Conservation (phyloP, 2,329 filamentous ascomycete species). For the Arachnomyces sp. region DNA sequence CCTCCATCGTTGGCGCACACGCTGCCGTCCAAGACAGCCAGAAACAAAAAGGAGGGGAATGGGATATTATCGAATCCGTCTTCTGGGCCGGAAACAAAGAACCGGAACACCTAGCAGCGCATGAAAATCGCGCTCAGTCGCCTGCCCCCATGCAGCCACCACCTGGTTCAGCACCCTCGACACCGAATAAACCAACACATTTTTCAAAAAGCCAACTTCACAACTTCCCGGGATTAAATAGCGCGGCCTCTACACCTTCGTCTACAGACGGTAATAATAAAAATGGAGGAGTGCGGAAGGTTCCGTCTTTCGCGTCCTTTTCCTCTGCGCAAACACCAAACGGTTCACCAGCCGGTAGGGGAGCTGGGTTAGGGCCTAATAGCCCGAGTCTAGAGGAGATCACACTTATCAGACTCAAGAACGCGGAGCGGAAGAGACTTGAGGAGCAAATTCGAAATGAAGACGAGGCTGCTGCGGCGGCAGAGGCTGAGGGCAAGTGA, state of each 20-base stretch:
- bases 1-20: constrained; percentile 50
- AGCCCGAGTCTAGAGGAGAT: constrained; percentile 37
- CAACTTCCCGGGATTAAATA: constrained; percentile 26
- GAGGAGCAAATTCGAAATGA: constrained; percentile 46
- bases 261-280: constrained; percentile 11
- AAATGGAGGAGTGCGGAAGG: constrained; percentile 22
- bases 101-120: constrained; percentile 35
- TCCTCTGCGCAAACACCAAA: constrained; percentile 25
- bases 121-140: constrained; percentile 22
- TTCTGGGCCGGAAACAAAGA: constrained; percentile 47
- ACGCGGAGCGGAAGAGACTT: constrained; percentile 45
- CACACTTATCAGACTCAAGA: constrained; percentile 50
- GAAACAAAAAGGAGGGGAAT: constrained; percentile 35
- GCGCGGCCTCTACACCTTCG: constrained; percentile 6
- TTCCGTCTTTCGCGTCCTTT: constrained; percentile 37
- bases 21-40: constrained; percentile 46
- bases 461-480: constrained; percentile 37
- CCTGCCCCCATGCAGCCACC: constrained; percentile 6
- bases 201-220: constrained; percentile 22
- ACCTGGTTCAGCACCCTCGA: background rate
- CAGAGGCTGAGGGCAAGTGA: constrained; percentile 13
- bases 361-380: constrained; percentile 16
- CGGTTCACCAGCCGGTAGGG: constrained; percentile 18
- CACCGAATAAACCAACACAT: constrained; percentile 4
- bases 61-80: constrained; percentile 45